Evolutionary conservation across 1,284 basidiomycete genomes (phyloP), one percentile per base, ranked within the genome.

Genomic region (Pseudomicrostroma phylloplanum): DNA sequence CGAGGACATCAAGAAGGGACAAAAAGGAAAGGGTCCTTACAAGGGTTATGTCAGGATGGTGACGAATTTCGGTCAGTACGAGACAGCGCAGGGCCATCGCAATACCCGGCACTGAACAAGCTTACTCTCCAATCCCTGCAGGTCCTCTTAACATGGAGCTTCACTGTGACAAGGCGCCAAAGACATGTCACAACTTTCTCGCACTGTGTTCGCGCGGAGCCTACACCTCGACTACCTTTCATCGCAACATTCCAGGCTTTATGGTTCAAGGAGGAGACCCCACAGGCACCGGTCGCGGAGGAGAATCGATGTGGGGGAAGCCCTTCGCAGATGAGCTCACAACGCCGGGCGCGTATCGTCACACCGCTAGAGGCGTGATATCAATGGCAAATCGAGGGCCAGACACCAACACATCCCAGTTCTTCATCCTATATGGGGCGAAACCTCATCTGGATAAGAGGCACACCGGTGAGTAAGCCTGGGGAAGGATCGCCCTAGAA

Each of bases 221-320:
- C 71, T 99, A 97, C 78, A 88, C 96, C 71, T 83, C 91, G 70
- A 88, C 86, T 64, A 68, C 78, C 39, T 99, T 98, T 80, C 94
- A 99, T 77, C 87, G 94, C 41, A 83, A 96, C 56, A 91, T 99
- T 13, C 92, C 92, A 6, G 93, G 91, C 0, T 99, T 99, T 78
- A 98, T 99, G 96, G 86, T 92, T 30, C 92, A 96, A 85, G 92
- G 92, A 1, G 94, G 93, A 54, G 93, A 98, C 79, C 93, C 93
- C 1, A 93, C 91, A 0, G 94, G 96, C 0, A 98, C 93, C 1
- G 94, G 96, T 0, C 83, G 89, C 30, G 96, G 94, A 3, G 94
- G 94, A 6, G 83, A 90, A 74, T 92, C 90, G n/a, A 88, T 87
- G 76, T 98, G 94, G 94, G 92, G 90, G 3, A 90, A 89, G 25